phyloP scores from a whole-genome alignment of 345 rosid species.

The Rhizophora apiculata region DNA sequence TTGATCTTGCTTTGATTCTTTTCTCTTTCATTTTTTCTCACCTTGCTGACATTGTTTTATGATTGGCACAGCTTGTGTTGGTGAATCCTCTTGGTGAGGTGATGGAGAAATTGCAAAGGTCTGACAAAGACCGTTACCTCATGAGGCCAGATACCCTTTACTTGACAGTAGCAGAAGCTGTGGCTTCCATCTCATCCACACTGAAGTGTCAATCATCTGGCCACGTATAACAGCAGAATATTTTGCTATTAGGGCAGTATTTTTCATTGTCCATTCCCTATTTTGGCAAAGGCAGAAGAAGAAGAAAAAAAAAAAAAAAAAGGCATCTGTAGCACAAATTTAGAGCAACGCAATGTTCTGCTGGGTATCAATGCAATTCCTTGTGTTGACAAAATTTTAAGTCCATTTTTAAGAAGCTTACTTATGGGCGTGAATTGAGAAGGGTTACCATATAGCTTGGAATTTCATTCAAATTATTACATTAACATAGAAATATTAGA shows the following conservation, averaged over 20 bases:
- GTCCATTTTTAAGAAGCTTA: too few relatives aligned
- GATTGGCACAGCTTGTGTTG: slow-evolving; percentile 62
- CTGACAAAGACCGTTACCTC: slow-evolving; percentile 45
- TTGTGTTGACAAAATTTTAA: not conserved
- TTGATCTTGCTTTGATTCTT: not conserved
- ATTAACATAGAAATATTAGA: too few relatives aligned
- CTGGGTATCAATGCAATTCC: not conserved
- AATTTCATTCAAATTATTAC: too few relatives aligned
- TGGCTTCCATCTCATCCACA: slow-evolving; percentile 60
- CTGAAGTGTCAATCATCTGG: slow-evolving; percentile 45
- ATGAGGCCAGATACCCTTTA: slow-evolving; percentile 54
- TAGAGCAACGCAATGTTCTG: not conserved
- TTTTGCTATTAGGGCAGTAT: too few relatives aligned
- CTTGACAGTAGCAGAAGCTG: slow-evolving; percentile 88
- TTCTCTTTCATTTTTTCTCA: not conserved
- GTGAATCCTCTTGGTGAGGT: slow-evolving; percentile 93
- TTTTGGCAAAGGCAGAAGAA: not conserved
- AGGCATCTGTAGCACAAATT: not conserved
- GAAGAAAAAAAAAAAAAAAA: too few relatives aligned
- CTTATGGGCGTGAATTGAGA: too few relatives aligned
- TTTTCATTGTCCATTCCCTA: not conserved
- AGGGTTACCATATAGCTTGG: too few relatives aligned
- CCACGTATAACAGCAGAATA: slow-evolving; percentile 31
- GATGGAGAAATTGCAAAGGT: slow-evolving; percentile 70
- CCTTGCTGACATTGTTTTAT: not conserved